Percentiles rank a stretch among this genome's conserved stretches.
Conservation (phyloP, 2,329 filamentous ascomycete genomes). For the Aplosporella prunicola region DNA sequence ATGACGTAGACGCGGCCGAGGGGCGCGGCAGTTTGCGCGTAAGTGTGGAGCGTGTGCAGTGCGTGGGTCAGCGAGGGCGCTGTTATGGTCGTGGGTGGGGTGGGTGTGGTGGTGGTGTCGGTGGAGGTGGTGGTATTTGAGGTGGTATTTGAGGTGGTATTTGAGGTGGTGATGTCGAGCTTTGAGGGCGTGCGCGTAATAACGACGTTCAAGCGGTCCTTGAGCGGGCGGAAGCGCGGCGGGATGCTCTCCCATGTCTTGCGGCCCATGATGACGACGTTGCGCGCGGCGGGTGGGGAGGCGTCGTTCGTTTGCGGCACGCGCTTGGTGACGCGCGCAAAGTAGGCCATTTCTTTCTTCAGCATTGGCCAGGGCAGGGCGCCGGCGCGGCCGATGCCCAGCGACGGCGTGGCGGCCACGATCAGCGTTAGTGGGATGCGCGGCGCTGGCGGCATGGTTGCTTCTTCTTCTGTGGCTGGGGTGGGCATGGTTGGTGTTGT, state of each 20-base stretch:
- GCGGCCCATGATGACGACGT: conserved; percentile 89
- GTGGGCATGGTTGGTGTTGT: not conserved
- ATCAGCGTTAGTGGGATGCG: conserved; percentile 69
- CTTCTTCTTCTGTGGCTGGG: too few relatives aligned
- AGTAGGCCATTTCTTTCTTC: conserved; percentile 89
- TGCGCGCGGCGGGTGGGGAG: conserved; percentile 23
- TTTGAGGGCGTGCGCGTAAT: conserved; percentile 45
- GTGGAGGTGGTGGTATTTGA: not conserved
- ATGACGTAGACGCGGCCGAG: conserved; percentile 70
- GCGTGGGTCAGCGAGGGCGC: not conserved
- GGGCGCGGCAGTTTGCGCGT: conserved; percentile 15
- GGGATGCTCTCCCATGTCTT: conserved; percentile 96
- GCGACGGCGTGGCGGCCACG: conserved; percentile 79
- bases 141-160: conserved; percentile 12
- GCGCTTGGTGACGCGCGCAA: conserved; percentile 77
- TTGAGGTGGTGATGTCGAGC: too few relatives aligned
- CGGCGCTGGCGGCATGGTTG: conserved; percentile 4
- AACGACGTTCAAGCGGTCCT: conserved; percentile 71
- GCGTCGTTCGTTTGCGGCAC: conserved; percentile 20
- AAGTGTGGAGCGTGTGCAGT: not conserved
- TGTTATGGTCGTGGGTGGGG: not conserved
- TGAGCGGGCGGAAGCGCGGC: conserved; percentile 64
- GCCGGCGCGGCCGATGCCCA: conserved; percentile 78
- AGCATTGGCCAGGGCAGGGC: conserved; percentile 82
- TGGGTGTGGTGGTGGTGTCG: not conserved